Base-by-base conservation (phyloP, 495 filamentous ascomycete species). In the Tuber umbilicatum region DNA sequence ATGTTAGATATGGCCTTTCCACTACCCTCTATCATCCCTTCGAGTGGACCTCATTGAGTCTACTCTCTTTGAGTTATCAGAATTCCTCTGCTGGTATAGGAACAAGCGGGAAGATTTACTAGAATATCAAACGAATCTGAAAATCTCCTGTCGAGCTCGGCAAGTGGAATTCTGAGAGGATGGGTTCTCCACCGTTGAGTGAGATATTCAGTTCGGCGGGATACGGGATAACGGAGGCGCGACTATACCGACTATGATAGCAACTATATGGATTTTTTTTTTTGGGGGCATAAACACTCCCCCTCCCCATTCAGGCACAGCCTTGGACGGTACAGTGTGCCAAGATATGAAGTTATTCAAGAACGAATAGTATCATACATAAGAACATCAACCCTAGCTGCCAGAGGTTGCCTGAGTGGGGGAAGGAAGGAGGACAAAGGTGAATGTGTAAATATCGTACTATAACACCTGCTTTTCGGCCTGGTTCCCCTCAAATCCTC, bases 311-410 rank as follows among this genome's bases (percentile, higher is more conserved):
- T 45, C 7, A 50, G 21, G 47, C 47, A 5, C 23, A n/a, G 12
- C 47, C 7, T 23, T 23, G 47, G 47, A n/a, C 21, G 7, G 47
- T 9, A 50, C 23, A 23, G 21, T 50, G 23, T n/a, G 47, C 47
- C 47, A 50, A 50, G 47, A 50, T 50, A 50, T 50, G n/a, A n/a
- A n/a, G n/a, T n/a, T n/a, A n/a, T n/a, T n/a, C n/a, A 31, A 60
- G 50, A 27, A 60, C 50, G 31, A 60, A 31, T n/a, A 60, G 50
- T n/a, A n/a, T n/a, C n/a, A n/a, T n/a, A 60, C 50, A 31, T 5
- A 31, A 12, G 27, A 60, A 2, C n/a, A 31, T 16, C 50, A 60
- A 60, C 10, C n/a, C 10, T 60, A 60, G 31, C n/a, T 27, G n/a
- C 50, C n/a, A 55, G 50, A 55, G 50, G 17, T 17, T 47, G 47